These are phyloP conservation scores for Bifiguratus adelaidae DNA, from an alignment of 192 early-diverging fungal genomes.

Conservation along the genomic window DNA sequence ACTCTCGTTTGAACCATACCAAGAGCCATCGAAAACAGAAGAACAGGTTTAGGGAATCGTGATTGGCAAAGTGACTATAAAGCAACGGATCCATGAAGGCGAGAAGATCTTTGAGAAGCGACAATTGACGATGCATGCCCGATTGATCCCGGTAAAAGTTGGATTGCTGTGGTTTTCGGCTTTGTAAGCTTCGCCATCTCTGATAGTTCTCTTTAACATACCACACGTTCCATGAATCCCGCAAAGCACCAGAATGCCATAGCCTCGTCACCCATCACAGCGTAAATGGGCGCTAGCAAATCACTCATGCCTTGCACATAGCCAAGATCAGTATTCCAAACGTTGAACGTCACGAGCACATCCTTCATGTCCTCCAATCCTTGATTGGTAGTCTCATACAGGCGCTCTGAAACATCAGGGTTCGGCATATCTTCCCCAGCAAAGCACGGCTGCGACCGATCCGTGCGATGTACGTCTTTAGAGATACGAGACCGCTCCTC, in stretches of 20 bases:
- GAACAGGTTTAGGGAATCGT: conserved; percentile 85
- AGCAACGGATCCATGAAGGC: conserved; percentile 82
- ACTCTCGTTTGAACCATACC: conserved; percentile 96
- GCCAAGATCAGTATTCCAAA: conserved; percentile 68
- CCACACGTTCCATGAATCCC: conserved; percentile 79
- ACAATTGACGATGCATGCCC: conserved; percentile 86
- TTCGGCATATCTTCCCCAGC: conserved; percentile 47
- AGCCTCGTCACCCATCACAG: conserved; percentile 82
- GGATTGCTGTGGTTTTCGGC: conserved; percentile 43
- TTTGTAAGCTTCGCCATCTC: too few relatives aligned
- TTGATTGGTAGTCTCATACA: conserved; percentile 47
- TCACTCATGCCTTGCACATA: conserved; percentile 99
- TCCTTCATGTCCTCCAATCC: conserved; percentile 84
- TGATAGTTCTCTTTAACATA: conserved; percentile 14
- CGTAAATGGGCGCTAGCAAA: conserved; percentile 82
- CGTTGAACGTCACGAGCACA: conserved; percentile 86
- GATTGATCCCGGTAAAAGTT: conserved; percentile 90
- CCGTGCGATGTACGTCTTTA: conserved; percentile 95
- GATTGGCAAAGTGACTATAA: conserved; percentile 54
- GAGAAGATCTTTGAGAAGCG: conserved; percentile 65
- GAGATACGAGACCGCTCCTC: conserved; percentile 60
- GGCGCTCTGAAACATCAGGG: conserved; percentile 24
- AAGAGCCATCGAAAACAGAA: conserved; percentile 97
- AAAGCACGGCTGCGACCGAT: conserved; percentile 76
- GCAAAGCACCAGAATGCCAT: conserved; percentile 92